phyloP scores from a whole-genome alignment of 495 filamentous ascomycete genomes.

The Penicillium longicatenatum region DNA sequence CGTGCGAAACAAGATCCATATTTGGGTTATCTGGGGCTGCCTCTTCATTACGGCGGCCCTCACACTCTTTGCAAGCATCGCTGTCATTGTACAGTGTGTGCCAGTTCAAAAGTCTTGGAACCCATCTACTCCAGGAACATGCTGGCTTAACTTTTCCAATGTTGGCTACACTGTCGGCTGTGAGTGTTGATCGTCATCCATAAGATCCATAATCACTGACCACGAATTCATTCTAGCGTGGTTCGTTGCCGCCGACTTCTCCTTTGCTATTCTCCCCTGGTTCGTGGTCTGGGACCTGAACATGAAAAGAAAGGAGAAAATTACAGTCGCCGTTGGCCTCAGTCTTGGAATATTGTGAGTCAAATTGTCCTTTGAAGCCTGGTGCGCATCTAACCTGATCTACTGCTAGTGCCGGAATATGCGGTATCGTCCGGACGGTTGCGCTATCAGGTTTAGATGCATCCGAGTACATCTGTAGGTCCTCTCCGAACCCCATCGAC shows the following conservation, averaged over 20 bases:
- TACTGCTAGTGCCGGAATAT: conserved; percentile 27
- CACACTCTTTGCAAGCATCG: conserved; percentile 25
- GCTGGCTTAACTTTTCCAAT: conserved; percentile 32
- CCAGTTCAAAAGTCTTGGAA: conserved; percentile 30
- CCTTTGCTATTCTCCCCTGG: conserved; percentile 33
- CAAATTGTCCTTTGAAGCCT: neutral
- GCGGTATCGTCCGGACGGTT: conserved; percentile 32
- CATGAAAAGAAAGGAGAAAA: conserved; percentile 35
- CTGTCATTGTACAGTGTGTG: conserved; percentile 26
- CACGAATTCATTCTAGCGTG: conserved; percentile 15
- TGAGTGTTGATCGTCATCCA: conserved; percentile 8
- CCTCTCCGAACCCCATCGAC: neutral
- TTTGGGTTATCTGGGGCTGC: conserved; percentile 25
- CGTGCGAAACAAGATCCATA: conserved; percentile 29
- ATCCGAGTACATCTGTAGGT: conserved; percentile 33
- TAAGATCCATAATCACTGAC: neutral
- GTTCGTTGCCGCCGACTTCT: conserved; percentile 30
- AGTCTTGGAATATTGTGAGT: conserved; percentile 32
- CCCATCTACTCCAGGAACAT: conserved; percentile 16
- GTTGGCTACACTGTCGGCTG: conserved; percentile 32
- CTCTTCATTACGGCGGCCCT: conserved; percentile 22
- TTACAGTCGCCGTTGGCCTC: conserved; percentile 29
- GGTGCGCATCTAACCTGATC: neutral
- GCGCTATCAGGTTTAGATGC: conserved; percentile 25
- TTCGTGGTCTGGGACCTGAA: conserved; percentile 35